phyloP scores from a whole-genome alignment of 495 filamentous ascomycete species.

The Tuber umbilicatum region DNA sequence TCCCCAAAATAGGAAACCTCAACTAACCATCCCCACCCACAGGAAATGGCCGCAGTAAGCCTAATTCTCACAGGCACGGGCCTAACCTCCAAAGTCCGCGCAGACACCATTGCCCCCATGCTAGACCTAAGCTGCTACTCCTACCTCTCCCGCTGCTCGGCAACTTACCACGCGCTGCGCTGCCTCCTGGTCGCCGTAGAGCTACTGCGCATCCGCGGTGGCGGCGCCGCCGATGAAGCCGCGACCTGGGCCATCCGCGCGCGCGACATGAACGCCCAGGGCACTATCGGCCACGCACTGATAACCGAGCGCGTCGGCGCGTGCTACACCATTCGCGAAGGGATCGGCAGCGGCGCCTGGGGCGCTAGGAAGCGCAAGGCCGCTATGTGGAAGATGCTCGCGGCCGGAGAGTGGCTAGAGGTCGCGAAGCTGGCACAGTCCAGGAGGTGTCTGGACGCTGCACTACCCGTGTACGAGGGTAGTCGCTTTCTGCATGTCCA shows the following conservation, averaged over 20 bases:
- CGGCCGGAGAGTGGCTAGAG: constrained; percentile 72
- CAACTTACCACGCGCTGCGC: constrained; percentile 67
- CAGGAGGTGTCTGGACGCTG: constrained; percentile 63
- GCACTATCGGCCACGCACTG: constrained; percentile 67
- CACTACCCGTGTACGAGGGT: constrained; percentile 58
- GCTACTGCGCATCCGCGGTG: constrained; percentile 69
- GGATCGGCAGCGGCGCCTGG: constrained; percentile 57
- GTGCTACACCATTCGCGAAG: constrained; percentile 69
- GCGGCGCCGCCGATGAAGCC: constrained; percentile 75
- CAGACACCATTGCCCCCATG: constrained; percentile 74
- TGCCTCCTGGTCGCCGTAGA: constrained; percentile 71
- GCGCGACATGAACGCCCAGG: constrained; percentile 68
- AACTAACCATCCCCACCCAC: constrained; percentile 30
- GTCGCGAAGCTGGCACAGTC: constrained; percentile 64
- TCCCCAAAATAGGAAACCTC: not conserved
- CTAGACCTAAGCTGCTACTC: constrained; percentile 85
- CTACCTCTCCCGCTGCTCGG: constrained; percentile 74
- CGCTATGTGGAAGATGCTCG: constrained; percentile 80
- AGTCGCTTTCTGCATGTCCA: constrained; percentile 45
- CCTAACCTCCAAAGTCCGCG: constrained; percentile 62
- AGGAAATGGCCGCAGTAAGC: constrained; percentile 86
- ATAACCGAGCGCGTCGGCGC: constrained; percentile 76
- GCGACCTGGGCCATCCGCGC: constrained; percentile 74
- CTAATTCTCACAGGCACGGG: constrained; percentile 66
- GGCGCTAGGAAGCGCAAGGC: constrained; percentile 71